A percentile compares a stretch with the other conserved stretches of the same genome.
phyloP scores from a whole-genome alignment of 2,329 filamentous ascomycete genomes.

The Neonectria sp. region DNA sequence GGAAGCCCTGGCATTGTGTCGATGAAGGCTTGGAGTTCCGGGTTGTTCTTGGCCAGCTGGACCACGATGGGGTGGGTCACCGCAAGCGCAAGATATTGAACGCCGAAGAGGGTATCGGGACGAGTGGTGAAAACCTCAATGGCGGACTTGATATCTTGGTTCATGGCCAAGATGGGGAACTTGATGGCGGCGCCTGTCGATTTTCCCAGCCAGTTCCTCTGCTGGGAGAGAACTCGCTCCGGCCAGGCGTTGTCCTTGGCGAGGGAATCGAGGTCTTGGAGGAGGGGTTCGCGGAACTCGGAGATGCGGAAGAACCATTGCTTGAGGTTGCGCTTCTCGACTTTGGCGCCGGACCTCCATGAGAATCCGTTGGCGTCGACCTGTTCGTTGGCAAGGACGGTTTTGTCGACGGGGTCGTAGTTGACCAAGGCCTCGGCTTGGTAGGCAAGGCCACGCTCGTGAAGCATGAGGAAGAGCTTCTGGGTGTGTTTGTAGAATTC shows the following conservation, averaged over 20 bases:
- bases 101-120: conserved; percentile 89
- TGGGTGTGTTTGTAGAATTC: conserved; percentile 93
- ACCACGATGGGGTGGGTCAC: conserved; percentile 79
- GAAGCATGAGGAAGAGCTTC: conserved; percentile 84
- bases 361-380: conserved; percentile 89
- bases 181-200: conserved; percentile 81
- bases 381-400: conserved; percentile 93
- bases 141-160: conserved; percentile 58
- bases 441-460: conserved; percentile 83
- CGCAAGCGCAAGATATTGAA: conserved; percentile 87
- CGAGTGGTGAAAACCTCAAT: conserved; percentile 88
- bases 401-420: conserved; percentile 91
- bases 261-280: conserved; percentile 79
- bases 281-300: conserved; percentile 79
- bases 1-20: conserved; percentile 71
- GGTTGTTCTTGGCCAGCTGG: conserved; percentile 71
- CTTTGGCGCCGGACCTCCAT: conserved; percentile 89
- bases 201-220: conserved; percentile 90
- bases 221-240: conserved; percentile 85
- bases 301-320: conserved; percentile 95
- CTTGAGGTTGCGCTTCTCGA: conserved; percentile 83
- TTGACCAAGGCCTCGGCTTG: conserved; percentile 89
- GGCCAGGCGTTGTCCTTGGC: conserved; percentile 80
- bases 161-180: conserved; percentile 72
- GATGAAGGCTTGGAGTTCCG: conserved; percentile 77